phyloP scores from a whole-genome alignment of 768 basidiomycete genomes.

The Pholiota molesta region DNA sequence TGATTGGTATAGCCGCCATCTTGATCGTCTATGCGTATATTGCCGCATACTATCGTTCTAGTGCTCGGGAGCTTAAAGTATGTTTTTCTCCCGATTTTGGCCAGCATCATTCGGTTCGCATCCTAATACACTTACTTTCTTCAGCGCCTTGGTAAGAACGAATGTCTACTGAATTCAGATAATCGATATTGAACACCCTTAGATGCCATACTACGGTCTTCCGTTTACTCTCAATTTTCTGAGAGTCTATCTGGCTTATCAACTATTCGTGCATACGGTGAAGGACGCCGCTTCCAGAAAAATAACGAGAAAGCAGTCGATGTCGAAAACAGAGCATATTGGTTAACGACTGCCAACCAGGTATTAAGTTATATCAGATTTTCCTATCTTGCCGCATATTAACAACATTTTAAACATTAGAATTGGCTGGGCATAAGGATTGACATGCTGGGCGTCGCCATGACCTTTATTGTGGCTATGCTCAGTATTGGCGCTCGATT shows the following conservation, averaged over 20 bases:
- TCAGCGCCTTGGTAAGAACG: conserved; percentile 51
- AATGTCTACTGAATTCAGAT: neutral
- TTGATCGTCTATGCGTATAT: conserved; percentile 65
- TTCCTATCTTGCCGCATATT: conserved; percentile 27
- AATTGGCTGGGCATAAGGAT: conserved; percentile 81
- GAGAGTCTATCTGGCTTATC: conserved; percentile 86
- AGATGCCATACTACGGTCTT: conserved; percentile 87
- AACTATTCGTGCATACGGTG: conserved; percentile 89
- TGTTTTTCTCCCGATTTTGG: neutral
- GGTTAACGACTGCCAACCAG: conserved; percentile 85
- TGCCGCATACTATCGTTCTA: conserved; percentile 82
- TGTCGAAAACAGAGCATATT: conserved; percentile 89
- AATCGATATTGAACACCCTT: neutral
- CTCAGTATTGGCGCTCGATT: conserved; percentile 76
- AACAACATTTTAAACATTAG: conserved; percentile 45
- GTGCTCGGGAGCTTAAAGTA: conserved; percentile 78
- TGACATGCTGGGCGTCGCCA: conserved; percentile 73
- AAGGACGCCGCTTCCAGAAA: conserved; percentile 68
- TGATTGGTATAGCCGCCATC: conserved; percentile 70
- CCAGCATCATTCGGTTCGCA: neutral
- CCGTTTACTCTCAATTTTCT: conserved; percentile 90
- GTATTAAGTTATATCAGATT: conserved; percentile 28
- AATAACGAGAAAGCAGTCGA: conserved; percentile 81
- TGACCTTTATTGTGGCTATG: conserved; percentile 81
- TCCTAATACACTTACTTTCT: neutral